A percentile compares a stretch with the other conserved stretches of the same genome.
These are phyloP conservation scores for Penicillium bovifimosum DNA, from an alignment of 495 filamentous ascomycete species.

Conservation along the genomic window DNA sequence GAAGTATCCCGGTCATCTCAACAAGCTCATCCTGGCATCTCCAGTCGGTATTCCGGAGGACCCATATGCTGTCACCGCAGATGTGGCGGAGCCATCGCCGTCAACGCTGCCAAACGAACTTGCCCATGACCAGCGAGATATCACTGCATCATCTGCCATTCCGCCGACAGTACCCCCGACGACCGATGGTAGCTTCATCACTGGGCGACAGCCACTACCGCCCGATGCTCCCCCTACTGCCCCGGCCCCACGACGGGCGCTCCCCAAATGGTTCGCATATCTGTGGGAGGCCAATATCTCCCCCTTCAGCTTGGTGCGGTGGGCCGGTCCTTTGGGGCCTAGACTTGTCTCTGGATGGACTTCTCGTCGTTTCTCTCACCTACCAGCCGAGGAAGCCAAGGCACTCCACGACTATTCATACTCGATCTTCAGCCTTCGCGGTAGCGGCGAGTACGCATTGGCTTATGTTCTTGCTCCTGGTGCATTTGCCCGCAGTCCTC, in stretches of 20 bases:
- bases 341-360: constrained; percentile 94
- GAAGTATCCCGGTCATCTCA: constrained; percentile 88
- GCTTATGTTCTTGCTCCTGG: constrained; percentile 91
- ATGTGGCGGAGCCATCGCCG: constrained; percentile 68
- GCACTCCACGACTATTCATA: constrained; percentile 90
- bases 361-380: constrained; percentile 80
- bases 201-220: constrained; percentile 29
- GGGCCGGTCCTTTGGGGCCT: constrained; percentile 87
- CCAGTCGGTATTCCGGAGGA: constrained; percentile 95
- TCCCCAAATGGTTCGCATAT: constrained; percentile 81
- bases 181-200: constrained; percentile 56
- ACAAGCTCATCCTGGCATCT: constrained; percentile 91
- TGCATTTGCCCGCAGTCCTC: constrained; percentile 81
- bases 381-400: constrained; percentile 74
- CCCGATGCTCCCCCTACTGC: constrained; percentile 30
- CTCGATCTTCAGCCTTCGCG: constrained; percentile 84
- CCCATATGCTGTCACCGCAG: constrained; percentile 79
- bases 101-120: constrained; percentile 68
- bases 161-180: constrained; percentile 33
- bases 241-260: constrained; percentile 50
- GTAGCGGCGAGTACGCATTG: constrained; percentile 92
- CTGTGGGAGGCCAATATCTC: constrained; percentile 98
- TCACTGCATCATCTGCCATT: constrained; percentile 26
- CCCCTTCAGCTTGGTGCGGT: constrained; percentile 84
- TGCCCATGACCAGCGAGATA: constrained; percentile 64